A percentile compares a stretch with the other conserved stretches of the same genome.
Evolutionary conservation across 1,139 yeast genomes (phyloP).

Genomic region (Suhomyces wounanorum): DNA sequence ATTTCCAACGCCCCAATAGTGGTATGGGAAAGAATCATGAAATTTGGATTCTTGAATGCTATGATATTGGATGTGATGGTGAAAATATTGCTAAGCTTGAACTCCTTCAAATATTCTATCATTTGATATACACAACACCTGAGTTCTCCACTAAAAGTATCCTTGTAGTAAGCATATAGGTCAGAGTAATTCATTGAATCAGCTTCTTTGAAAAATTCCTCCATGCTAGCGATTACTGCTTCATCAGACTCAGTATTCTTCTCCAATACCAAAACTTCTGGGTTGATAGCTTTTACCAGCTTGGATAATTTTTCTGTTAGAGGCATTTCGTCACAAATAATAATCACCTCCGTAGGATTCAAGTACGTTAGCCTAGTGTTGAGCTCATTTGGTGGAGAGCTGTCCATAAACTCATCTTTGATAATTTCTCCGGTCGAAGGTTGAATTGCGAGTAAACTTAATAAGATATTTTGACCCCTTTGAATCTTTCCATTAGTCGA

Average conservation of each 20-base stretch:
- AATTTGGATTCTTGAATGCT: slow-evolving; percentile 51
- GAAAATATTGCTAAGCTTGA: slow-evolving; percentile 60
- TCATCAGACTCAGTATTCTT: slow-evolving; percentile 2
- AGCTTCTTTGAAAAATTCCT: slow-evolving; percentile 16
- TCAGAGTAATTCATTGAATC: slow-evolving; percentile 16
- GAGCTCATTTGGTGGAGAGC: slow-evolving; percentile 54
- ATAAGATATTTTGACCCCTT: slow-evolving; percentile 2
- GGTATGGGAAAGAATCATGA: slow-evolving; percentile 70
- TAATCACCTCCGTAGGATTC: slow-evolving; percentile 69
- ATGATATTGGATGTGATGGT: slow-evolving; percentile 51
- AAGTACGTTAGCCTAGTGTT: slow-evolving; percentile 75
- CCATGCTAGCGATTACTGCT: slow-evolving; percentile 14
- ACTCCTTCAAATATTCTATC: slow-evolving; percentile 59
- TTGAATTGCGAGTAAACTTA: slow-evolving; percentile 66
- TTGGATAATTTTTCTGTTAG: slow-evolving; percentile 31
- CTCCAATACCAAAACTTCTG: slow-evolving; percentile 18
- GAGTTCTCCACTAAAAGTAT: slow-evolving; percentile 26
- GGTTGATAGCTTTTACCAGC: slow-evolving; percentile 20
- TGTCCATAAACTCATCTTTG: slow-evolving; percentile 66
- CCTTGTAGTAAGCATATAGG: slow-evolving; percentile 28
- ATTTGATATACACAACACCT: slow-evolving; percentile 52
- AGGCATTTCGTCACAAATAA: slow-evolving; percentile 39
- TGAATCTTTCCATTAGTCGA: slow-evolving; percentile 4
- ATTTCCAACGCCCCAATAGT: slow-evolving; percentile 74
- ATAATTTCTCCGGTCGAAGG: slow-evolving; percentile 78